Evolutionary conservation across 208 protist genomes (phyloP).

Genomic region (Leptomonas seymouri): DNA sequence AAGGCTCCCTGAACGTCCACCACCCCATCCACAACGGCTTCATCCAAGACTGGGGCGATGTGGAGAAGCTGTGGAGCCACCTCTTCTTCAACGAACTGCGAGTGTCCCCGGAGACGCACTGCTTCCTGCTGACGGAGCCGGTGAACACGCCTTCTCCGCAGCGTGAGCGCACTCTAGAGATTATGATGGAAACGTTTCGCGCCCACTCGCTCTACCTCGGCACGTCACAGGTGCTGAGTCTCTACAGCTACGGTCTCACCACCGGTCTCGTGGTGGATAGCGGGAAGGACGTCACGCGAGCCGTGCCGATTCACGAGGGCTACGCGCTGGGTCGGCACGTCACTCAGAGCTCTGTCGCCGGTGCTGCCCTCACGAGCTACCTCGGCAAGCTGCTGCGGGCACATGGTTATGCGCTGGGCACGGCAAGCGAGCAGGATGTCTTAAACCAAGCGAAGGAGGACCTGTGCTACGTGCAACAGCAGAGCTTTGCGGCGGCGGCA

Average conservation of each 20-base stretch:
- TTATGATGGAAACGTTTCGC: constrained; percentile 96
- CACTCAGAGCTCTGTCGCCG: constrained; percentile 72
- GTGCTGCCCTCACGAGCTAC: constrained; percentile 84
- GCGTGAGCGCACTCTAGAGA: constrained; percentile 90
- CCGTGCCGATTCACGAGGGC: constrained; percentile 94
- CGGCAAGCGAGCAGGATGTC: constrained; percentile 85
- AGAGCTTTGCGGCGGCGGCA: not conserved
- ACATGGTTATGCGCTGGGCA: constrained; percentile 91
- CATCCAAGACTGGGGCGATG: constrained; percentile 91
- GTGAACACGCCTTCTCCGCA: constrained; percentile 81
- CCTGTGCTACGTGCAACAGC: constrained; percentile 81
- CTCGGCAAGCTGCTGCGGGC: constrained; percentile 62
- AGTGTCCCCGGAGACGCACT: constrained; percentile 90
- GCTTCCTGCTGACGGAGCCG: constrained; percentile 87
- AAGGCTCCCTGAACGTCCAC: constrained; percentile 75
- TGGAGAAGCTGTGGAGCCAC: constrained; percentile 93
- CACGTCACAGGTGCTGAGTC: constrained; percentile 89
- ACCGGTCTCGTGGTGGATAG: constrained; percentile 95
- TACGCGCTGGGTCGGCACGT: constrained; percentile 92
- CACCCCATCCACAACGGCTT: constrained; percentile 79
- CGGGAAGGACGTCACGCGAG: constrained; percentile 80
- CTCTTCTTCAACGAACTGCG: constrained; percentile 92
- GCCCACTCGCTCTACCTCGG: constrained; percentile 92
- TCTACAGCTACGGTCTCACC: constrained; percentile 94
- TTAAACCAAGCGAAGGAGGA: constrained; percentile 92